Evolutionary conservation across 768 basidiomycete genomes (phyloP).

Genomic region (Boletus sp.): DNA sequence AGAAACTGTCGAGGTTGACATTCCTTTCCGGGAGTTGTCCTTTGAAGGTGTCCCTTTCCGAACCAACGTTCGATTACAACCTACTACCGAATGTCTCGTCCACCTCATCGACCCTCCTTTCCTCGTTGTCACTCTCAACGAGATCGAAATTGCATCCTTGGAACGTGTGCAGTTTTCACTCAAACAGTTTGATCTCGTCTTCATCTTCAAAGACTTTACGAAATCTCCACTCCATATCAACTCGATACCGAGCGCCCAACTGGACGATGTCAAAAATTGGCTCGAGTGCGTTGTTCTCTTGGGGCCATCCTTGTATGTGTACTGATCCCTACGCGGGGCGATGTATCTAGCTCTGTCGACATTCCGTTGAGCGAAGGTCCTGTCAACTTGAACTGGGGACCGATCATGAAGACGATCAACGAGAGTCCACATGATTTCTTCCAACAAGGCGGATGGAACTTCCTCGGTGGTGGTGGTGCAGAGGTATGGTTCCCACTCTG

Average conservation of each 20-base stretch:
- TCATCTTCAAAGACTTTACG: slow-evolving; percentile 95
- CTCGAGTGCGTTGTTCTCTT: slow-evolving; percentile 67
- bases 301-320: background rate
- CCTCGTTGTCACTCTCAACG: slow-evolving; percentile 89
- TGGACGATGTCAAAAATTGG: slow-evolving; percentile 99
- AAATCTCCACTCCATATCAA: slow-evolving; percentile 93
- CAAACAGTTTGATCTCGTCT: slow-evolving; percentile 96
- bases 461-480: slow-evolving; percentile 67
- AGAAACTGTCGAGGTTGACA: slow-evolving; percentile 87
- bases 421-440: slow-evolving; percentile 96
- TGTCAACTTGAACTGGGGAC: slow-evolving; percentile 96
- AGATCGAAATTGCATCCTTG: slow-evolving; percentile 95
- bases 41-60: slow-evolving; percentile 97
- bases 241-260: slow-evolving; percentile 82
- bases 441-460: slow-evolving; percentile 97
- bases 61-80: slow-evolving; percentile 90
- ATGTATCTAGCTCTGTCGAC: slow-evolving; percentile 78
- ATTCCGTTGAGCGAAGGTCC: slow-evolving; percentile 94
- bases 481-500: slow-evolving; percentile 47
- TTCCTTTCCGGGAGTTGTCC: slow-evolving; percentile 95
- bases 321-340: slow-evolving; percentile 2
- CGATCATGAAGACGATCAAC: slow-evolving; percentile 98
- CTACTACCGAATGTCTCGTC: slow-evolving; percentile 94
- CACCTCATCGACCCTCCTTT: slow-evolving; percentile 95
- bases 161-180: slow-evolving; percentile 96